These are phyloP conservation scores for Suillus hirtellus DNA, from an alignment of 768 basidiomycete species.

Conservation along the genomic window DNA sequence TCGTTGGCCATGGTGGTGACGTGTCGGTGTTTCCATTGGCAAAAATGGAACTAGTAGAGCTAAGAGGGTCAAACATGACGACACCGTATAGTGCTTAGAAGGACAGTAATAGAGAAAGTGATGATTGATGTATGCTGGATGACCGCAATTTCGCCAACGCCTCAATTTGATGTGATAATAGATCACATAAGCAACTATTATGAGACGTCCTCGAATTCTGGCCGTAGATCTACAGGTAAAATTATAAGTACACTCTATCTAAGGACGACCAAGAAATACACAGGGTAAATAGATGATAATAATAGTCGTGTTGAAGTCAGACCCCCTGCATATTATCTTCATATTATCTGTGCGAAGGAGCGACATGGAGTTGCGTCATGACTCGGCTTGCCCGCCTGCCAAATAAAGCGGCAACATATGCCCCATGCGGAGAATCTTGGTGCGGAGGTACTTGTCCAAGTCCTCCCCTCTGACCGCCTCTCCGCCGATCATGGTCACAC, in stretches of 20 bases:
- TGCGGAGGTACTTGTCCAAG: constrained; percentile 91
- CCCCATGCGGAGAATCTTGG: constrained; percentile 97
- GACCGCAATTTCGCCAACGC: neutral
- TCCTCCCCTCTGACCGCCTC: constrained; percentile 78
- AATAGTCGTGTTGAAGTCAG: neutral
- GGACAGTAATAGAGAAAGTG: neutral
- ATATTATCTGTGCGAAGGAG: neutral
- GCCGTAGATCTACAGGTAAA: neutral
- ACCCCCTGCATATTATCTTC: constrained; percentile 1
- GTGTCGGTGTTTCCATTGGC: constrained; percentile 47
- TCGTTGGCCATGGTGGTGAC: constrained; percentile 77
- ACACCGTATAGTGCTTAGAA: neutral
- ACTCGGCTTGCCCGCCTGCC: neutral
- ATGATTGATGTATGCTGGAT: neutral
- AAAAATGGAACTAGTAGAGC: constrained; percentile 53
- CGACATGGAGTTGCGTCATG: neutral
- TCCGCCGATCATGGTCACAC: constrained; percentile 81
- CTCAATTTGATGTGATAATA: neutral
- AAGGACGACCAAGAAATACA: constrained; percentile 1
- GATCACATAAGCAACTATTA: constrained; percentile 3
- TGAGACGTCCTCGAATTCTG: neutral
- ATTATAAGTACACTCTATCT: neutral
- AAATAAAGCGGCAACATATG: constrained; percentile 71
- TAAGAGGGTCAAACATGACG: constrained; percentile 74
- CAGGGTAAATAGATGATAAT: constrained; percentile 6